Evolutionary conservation across 2,329 filamentous ascomycete genomes (phyloP).

Genomic region (Aspergillus candidus): DNA sequence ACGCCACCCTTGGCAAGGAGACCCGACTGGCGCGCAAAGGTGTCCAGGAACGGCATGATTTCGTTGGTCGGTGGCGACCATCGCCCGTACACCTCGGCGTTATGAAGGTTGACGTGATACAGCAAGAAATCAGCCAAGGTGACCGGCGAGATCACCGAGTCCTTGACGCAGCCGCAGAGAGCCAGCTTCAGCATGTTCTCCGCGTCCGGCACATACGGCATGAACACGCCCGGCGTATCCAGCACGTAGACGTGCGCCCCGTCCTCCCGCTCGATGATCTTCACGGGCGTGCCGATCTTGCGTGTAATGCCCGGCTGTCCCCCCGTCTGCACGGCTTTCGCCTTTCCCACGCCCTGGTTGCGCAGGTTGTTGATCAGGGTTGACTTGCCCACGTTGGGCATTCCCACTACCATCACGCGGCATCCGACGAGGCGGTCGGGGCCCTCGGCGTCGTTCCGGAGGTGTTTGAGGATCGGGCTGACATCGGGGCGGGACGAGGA

Average conservation of each 20-base stretch:
- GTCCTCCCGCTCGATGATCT: constrained; percentile 59
- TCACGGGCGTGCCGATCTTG: constrained; percentile 75
- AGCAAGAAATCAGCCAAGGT: constrained; percentile 87
- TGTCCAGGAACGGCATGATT: constrained; percentile 63
- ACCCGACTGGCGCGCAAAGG: constrained; percentile 67
- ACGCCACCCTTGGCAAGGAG: constrained; percentile 66
- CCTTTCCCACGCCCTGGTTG: constrained; percentile 54
- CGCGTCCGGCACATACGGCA: constrained; percentile 79
- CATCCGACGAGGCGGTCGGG: constrained; percentile 63
- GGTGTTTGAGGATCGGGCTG: constrained; percentile 27
- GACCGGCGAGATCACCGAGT: constrained; percentile 70
- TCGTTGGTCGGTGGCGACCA: constrained; percentile 76
- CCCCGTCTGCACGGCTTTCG: constrained; percentile 76
- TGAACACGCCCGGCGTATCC: constrained; percentile 92
- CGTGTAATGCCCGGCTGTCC: constrained; percentile 84
- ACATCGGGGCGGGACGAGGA: constrained; percentile 27
- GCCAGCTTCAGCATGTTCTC: constrained; percentile 94
- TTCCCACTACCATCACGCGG: constrained; percentile 81
- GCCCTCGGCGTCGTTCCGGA: constrained; percentile 25
- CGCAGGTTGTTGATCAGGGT: constrained; percentile 86
- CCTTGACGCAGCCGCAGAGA: constrained; percentile 83
- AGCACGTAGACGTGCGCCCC: constrained; percentile 69
- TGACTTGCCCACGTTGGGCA: constrained; percentile 97
- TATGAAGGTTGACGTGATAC: constrained; percentile 68
- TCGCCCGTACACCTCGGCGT: constrained; percentile 56